Evolutionary conservation across 73 alveolate species (phyloP).

Genomic region (Effrenium voratum): DNA sequence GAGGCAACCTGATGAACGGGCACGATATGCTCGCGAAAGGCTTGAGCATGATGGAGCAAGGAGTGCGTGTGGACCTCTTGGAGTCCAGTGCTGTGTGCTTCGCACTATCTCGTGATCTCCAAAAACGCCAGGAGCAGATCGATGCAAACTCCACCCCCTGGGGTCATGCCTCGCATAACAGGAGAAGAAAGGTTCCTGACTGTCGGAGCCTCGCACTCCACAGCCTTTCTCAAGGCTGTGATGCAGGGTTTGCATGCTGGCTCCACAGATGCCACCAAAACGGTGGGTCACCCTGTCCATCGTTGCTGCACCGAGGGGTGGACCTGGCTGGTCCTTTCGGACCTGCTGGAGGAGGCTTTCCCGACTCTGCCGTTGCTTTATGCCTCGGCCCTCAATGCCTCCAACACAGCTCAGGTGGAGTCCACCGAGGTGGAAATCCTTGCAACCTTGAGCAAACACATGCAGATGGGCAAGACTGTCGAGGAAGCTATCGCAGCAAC

Average conservation of each 20-base stretch:
- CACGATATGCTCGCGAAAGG: not conserved
- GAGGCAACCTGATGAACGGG: not conserved
- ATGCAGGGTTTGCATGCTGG: too few relatives aligned
- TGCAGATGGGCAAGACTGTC: not conserved
- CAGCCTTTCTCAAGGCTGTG: too few relatives aligned
- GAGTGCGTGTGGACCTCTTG: not conserved
- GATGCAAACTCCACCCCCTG: not conserved
- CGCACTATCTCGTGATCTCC: not conserved
- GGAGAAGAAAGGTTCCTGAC: not conserved
- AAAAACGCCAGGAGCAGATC: not conserved
- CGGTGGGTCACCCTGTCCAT: too few relatives aligned
- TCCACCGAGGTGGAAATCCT: not conserved
- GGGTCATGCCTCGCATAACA: not conserved
- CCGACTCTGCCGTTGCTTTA: not conserved
- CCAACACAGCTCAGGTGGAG: not conserved
- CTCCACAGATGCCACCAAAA: too few relatives aligned
- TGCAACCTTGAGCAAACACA: not conserved
- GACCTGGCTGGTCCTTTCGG: conserved; percentile 3
- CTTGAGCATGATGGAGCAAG: not conserved
- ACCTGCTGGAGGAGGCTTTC: not conserved
- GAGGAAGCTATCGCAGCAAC: not conserved
- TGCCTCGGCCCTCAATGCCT: not conserved
- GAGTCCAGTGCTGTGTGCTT: not conserved
- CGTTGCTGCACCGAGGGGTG: not conserved
- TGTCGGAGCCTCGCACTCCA: conserved; percentile 1